Base-by-base conservation (phyloP, 163 green algal genomes). In the Scenedesmus sp. region DNA sequence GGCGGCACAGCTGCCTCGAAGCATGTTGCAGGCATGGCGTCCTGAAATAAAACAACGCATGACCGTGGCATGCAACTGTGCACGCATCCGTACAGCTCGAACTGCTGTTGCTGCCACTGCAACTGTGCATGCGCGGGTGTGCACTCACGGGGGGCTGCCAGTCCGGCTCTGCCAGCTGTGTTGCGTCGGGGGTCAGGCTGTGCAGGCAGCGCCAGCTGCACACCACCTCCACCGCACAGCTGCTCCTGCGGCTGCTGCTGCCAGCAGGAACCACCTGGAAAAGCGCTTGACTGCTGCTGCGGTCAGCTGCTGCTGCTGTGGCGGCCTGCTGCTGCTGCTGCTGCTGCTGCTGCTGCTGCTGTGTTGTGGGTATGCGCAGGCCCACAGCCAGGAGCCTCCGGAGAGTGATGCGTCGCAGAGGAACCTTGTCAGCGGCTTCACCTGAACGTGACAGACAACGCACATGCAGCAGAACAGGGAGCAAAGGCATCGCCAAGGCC, bases 181-280 rank as follows among this genome's bases (percentile, higher is more conserved):
- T 97, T 42, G 96, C 96, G 37, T 98, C 96, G 0, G 96, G 96
- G 0, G 94, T 96, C 0, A 98, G 93, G 35, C 90, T 95, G 68
- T 90, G 83, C 43, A 97, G 44, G 10, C 81, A 68, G 2, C 59
- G 42, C 94, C 96, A 98, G 42, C 94, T 91, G 0, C 90, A 92
- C 5, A 90, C 56, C 4, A 95, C 93, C 92, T 98, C 96, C 0
- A 97, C 37, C 24, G 91, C 90, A 83, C 94, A 97, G 46, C 70
- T 90, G 85, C 85, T 90, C 70, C 16, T 13, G 82, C 43, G 94
- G 95, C 0, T 90, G 6, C 3, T 93, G 90, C 0, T 87, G 22
- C 4, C 26, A 26, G 5, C 20, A 5, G 6, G 56, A 24, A 65
- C n/a, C 9, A 44, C 68, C n/a, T 79, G 37, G 61, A 88, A 61